A percentile compares a stretch with the other conserved stretches of the same genome.
These are phyloP conservation scores for Aphanocladium album DNA, from an alignment of 2,329 filamentous ascomycete species.

Conservation along the genomic window DNA sequence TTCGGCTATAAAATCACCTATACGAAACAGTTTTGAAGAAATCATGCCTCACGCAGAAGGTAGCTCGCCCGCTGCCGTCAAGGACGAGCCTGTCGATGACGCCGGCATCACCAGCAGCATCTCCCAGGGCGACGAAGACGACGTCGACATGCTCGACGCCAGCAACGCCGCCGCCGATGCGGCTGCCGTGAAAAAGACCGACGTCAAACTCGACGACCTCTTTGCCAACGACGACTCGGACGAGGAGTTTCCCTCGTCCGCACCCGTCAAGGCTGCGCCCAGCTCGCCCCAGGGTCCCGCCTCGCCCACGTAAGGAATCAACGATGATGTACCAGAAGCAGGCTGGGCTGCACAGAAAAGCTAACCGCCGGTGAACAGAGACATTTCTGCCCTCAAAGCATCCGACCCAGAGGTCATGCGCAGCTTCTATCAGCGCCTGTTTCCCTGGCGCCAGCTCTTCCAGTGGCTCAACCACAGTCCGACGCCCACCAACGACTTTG, in stretches of 20 bases:
- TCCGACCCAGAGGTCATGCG: constrained; percentile 83
- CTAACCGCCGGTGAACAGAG: constrained; percentile 22
- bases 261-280: constrained; percentile 32
- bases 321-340: no score
- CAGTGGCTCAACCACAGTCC: constrained; percentile 97
- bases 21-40: neutral
- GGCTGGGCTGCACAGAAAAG: neutral
- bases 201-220: constrained; percentile 53
- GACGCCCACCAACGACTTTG: constrained; percentile 80
- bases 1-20: neutral
- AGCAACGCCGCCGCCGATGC: constrained; percentile 20
- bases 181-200: constrained; percentile 36
- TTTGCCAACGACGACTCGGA: constrained; percentile 56
- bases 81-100: constrained; percentile 33
- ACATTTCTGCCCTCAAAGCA: constrained; percentile 36
- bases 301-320: constrained; percentile 37
- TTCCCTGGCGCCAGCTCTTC: constrained; percentile 90
- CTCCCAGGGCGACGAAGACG: constrained; percentile 25
- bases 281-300: constrained; percentile 40
- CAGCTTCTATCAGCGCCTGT: constrained; percentile 91
- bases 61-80: constrained; percentile 23
- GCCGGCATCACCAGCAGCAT: constrained; percentile 23
- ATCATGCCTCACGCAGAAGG: constrained; percentile 41
- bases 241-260: constrained; percentile 55
- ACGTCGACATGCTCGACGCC: constrained; percentile 38